A percentile compares a stretch with the other conserved stretches of the same genome.
phyloP scores from a whole-genome alignment of 2,329 filamentous ascomycete genomes.

The Cladophialophora exuberans region DNA sequence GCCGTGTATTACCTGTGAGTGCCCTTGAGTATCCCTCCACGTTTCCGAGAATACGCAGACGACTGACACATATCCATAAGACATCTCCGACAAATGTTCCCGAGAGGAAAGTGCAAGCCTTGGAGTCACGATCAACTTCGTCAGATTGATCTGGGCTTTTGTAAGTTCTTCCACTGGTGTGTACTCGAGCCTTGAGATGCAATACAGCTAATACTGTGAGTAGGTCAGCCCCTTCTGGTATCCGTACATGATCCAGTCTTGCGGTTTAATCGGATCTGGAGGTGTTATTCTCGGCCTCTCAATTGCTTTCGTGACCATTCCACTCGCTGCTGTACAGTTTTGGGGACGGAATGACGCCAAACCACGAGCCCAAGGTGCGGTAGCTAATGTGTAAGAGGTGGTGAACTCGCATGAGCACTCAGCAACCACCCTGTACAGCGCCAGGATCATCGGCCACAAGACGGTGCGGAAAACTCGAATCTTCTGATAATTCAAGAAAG shows the following conservation, averaged over 20 bases:
- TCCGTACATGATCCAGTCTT: neutral
- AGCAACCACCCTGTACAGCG: no score
- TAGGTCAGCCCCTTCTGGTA: constrained; percentile 6
- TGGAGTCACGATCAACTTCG: neutral
- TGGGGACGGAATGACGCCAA: no score
- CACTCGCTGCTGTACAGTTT: constrained; percentile 1
- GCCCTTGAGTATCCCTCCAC: neutral
- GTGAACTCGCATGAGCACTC: no score
- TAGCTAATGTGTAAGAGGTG: no score
- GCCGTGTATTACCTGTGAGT: neutral
- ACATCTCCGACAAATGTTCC: neutral
- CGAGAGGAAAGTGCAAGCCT: neutral
- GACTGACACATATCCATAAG: neutral
- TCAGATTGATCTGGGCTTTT: neutral
- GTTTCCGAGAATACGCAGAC: neutral
- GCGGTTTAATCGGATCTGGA: neutral
- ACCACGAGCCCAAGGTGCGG: no score
- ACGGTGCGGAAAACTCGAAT: no score
- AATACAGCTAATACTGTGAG: neutral
- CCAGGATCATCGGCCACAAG: no score
- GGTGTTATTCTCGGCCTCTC: neutral
- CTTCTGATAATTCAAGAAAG: no score
- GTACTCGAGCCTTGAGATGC: neutral
- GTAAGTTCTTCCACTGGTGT: neutral
- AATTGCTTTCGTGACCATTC: constrained; percentile 1